Conservation (phyloP, 176 grass and related monocot species). For the Paspalum vaginatum region DNA sequence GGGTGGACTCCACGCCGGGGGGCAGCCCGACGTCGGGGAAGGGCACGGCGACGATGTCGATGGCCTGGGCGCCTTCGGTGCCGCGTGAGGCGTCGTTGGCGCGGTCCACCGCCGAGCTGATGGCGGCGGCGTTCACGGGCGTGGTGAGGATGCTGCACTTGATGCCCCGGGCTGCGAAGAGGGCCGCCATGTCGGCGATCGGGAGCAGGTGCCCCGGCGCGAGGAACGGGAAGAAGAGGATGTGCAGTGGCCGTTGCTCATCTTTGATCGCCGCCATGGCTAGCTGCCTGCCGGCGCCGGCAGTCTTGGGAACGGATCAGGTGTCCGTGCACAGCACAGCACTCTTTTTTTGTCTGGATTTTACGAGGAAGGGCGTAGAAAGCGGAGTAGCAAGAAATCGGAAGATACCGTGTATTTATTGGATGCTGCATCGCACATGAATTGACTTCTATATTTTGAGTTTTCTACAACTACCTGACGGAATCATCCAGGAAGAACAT, state of each 20-base stretch:
- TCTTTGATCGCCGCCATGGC: conserved; percentile 26
- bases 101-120: conserved; percentile 49
- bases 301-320: not conserved
- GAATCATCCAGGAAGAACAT: conserved; percentile 5
- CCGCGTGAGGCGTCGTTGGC: conserved; percentile 36
- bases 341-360: not conserved
- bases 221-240: conserved; percentile 71
- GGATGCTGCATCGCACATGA: not conserved
- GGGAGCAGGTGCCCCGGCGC: conserved; percentile 67
- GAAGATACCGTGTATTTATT: not conserved
- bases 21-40: conserved; percentile 59
- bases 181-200: conserved; percentile 53
- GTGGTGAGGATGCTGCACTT: conserved; percentile 70
- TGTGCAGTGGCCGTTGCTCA: conserved; percentile 50
- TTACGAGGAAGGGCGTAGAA: not conserved
- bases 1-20: conserved; percentile 37
- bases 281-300: not conserved
- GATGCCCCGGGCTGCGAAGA: conserved; percentile 58
- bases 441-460: too few species aligned
- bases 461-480: not conserved
- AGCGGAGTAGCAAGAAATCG: too few species aligned
- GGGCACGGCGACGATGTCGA: conserved; percentile 47
- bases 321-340: not conserved
- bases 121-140: conserved; percentile 38
- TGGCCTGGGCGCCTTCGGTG: conserved; percentile 4